Conservation (phyloP, 2,329 filamentous ascomycete species). For the Gaeumannomyces sp. region DNA sequence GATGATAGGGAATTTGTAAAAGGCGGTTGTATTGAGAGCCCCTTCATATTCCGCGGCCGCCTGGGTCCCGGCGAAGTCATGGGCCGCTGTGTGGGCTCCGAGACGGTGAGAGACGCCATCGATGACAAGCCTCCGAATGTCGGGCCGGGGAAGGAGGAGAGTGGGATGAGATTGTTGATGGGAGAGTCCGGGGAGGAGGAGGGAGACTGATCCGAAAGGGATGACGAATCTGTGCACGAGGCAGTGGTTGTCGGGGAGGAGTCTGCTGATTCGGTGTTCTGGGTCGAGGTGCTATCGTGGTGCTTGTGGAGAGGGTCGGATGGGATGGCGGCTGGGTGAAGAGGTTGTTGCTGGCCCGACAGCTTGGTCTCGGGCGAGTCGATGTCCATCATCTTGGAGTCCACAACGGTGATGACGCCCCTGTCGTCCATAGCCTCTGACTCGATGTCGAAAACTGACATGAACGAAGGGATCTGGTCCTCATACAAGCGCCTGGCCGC, state of each 20-base stretch:
- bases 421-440: constrained; percentile 47
- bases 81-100: constrained; percentile 42
- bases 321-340: constrained; percentile 34
- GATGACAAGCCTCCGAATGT: constrained; percentile 43
- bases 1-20: constrained; percentile 40
- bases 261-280: constrained; percentile 76
- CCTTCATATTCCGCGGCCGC: constrained; percentile 77
- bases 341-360: constrained; percentile 26
- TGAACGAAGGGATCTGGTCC: constrained; percentile 69
- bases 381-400: constrained; percentile 46
- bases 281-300: constrained; percentile 71
- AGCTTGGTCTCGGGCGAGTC: constrained; percentile 33
- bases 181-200: constrained; percentile 91
- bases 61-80: constrained; percentile 65
- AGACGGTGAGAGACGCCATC: constrained; percentile 42
- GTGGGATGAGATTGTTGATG: constrained; percentile 58
- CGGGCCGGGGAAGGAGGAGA: constrained; percentile 61
- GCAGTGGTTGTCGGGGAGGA: constrained; percentile 93
- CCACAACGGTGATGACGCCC: constrained; percentile 47
- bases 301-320: constrained; percentile 58
- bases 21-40: constrained; percentile 68
- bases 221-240: constrained; percentile 86
- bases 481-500: constrained; percentile 56
- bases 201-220: constrained; percentile 78
- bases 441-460: constrained; percentile 68